Evolutionary conservation across 179 eudicot species (phyloP).

Genomic region (Dionaea muscipula): DNA sequence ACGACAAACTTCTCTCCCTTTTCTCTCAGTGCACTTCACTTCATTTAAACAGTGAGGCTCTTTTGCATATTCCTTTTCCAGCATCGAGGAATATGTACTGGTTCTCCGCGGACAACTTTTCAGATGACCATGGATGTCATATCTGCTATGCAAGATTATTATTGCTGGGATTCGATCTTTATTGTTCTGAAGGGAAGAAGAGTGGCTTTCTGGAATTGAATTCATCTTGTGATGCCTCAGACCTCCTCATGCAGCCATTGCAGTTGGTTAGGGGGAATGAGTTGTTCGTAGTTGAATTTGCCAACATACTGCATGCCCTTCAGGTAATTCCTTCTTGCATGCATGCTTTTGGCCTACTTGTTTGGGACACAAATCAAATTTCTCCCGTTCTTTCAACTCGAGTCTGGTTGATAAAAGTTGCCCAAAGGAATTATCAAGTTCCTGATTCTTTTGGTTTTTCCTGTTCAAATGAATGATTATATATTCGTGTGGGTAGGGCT

Average conservation of each 20-base stretch:
- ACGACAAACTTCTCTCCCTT: conserved; percentile 54
- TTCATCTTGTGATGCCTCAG: conserved; percentile 22
- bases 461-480: no score
- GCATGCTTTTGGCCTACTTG: no score
- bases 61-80: conserved; percentile 35
- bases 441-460: no score
- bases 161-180: conserved; percentile 46
- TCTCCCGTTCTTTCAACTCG: not conserved
- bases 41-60: conserved; percentile 13
- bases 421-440: no score
- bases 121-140: conserved; percentile 52
- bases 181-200: conserved; percentile 17
- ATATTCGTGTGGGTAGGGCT: no score
- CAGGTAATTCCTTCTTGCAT: conserved; percentile 44
- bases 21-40: conserved; percentile 21
- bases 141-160: conserved; percentile 59
- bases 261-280: conserved; percentile 36
- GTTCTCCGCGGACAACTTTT: conserved; percentile 50
- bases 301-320: conserved; percentile 63
- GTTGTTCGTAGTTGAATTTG: conserved; percentile 35
- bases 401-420: no score
- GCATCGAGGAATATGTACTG: conserved; percentile 85
- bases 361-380: no score
- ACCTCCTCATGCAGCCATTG: conserved; percentile 36
- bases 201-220: conserved; percentile 12